phyloP scores from a whole-genome alignment of 129 eudicot genomes.

The Ambrosia trifida region DNA sequence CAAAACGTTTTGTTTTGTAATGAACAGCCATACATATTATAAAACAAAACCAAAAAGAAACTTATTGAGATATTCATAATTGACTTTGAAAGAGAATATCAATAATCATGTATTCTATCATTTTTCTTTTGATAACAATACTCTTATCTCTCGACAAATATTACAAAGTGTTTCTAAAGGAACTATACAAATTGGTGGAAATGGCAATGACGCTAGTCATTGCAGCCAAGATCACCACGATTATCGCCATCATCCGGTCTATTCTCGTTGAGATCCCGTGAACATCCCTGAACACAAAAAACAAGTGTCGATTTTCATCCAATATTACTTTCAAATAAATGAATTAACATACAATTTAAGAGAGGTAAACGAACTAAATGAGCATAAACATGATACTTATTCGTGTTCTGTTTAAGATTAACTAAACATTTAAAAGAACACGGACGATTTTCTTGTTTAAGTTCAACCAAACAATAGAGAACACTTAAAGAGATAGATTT shows the following conservation, averaged over 20 bases:
- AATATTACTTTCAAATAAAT: not conserved
- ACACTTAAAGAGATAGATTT: too few relatives aligned
- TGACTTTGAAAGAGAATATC: not conserved
- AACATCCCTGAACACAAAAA: constrained; percentile 50
- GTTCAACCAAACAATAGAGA: too few relatives aligned
- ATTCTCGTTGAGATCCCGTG: constrained; percentile 52
- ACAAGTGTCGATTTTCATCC: not conserved
- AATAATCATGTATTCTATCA: not conserved
- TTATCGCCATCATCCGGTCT: constrained; percentile 60
- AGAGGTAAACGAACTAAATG: too few relatives aligned
- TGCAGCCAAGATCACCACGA: constrained; percentile 61
- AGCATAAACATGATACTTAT: too few relatives aligned
- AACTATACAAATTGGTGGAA: constrained; percentile 52
- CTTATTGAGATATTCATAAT: too few relatives aligned
- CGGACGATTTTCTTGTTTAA: too few relatives aligned
- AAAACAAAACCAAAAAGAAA: too few relatives aligned
- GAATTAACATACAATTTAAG: not conserved
- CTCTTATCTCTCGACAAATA: not conserved
- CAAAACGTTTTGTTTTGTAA: not conserved
- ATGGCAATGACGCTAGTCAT: constrained; percentile 73
- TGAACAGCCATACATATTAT: too few relatives aligned
- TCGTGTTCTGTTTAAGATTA: too few relatives aligned
- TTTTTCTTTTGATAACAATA: not conserved
- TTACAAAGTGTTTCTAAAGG: constrained; percentile 25
- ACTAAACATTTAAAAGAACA: too few relatives aligned